phyloP scores from a whole-genome alignment of 1,284 basidiomycete genomes.

The Mrakiaceae sp. region DNA sequence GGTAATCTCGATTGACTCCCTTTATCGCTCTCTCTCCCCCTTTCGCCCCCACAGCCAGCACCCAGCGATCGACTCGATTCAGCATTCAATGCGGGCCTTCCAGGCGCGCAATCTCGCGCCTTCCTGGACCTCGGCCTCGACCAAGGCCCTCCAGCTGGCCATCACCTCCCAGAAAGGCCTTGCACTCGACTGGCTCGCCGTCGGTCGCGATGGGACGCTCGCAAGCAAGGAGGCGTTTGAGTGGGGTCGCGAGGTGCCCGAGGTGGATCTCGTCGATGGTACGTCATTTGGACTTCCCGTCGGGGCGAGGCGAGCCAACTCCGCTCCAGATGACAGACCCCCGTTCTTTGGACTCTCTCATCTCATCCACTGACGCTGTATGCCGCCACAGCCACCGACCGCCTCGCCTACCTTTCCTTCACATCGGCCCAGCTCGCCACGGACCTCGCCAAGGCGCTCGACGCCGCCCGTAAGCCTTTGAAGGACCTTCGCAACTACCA shows the following conservation, averaged over 20 bases:
- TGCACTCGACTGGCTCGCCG: constrained; percentile 3
- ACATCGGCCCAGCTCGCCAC: not conserved
- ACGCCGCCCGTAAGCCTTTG: constrained; percentile 1
- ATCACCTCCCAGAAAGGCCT: constrained; percentile 13
- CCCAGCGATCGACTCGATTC: constrained; percentile 11
- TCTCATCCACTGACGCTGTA: not conserved
- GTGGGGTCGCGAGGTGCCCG: not conserved
- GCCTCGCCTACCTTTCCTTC: constrained; percentile 10
- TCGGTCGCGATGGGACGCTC: constrained; percentile 3
- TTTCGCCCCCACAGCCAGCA: constrained; percentile 3
- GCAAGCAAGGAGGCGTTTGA: constrained; percentile 10
- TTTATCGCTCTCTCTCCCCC: not conserved
- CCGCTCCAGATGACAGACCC: not conserved
- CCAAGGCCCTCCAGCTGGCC: constrained; percentile 1
- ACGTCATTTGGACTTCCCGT: not conserved
- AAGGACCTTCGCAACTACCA: constrained; percentile 9
- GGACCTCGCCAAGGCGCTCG: constrained; percentile 5
- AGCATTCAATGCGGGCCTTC: constrained; percentile 8
- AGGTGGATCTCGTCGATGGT: constrained; percentile 11
- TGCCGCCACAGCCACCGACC: not conserved
- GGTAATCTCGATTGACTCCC: not conserved
- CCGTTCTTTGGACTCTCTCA: not conserved
- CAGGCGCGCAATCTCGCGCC: constrained; percentile 3
- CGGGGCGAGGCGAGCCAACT: no score
- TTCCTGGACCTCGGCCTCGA: not conserved